phyloP scores from a whole-genome alignment of 2,329 filamentous ascomycete genomes.

The Hypomyces perniciosus region DNA sequence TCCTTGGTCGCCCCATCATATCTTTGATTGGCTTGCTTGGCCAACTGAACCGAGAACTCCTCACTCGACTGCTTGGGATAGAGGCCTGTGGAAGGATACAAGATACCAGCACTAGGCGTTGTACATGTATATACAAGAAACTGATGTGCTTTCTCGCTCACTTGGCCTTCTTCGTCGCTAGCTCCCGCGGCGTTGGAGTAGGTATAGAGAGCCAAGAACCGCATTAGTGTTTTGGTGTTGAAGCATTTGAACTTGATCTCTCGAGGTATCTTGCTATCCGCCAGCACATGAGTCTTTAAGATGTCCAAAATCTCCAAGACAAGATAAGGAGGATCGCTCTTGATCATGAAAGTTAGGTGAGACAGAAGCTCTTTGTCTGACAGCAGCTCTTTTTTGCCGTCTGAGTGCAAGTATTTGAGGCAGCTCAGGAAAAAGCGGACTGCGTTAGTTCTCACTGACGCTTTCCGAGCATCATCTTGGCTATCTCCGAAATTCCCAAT shows the following conservation, averaged over 20 bases:
- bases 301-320: conserved; percentile 68
- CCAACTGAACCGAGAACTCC: conserved; percentile 21
- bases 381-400: conserved; percentile 76
- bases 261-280: conserved; percentile 67
- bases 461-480: conserved; percentile 60
- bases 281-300: conserved; percentile 64
- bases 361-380: conserved; percentile 74
- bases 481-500: conserved; percentile 53
- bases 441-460: conserved; percentile 77
- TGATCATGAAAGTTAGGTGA: conserved; percentile 72
- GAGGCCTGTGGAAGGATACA: conserved; percentile 73
- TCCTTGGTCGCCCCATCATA: conserved; percentile 62
- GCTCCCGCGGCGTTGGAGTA: conserved; percentile 44
- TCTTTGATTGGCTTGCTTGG: conserved; percentile 26
- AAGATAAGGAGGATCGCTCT: conserved; percentile 69
- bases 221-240: conserved; percentile 65
- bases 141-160: conserved; percentile 65
- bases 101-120: conserved; percentile 62
- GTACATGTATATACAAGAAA: conserved; percentile 75
- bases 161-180: conserved; percentile 38
- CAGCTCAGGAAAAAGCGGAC: conserved; percentile 74
- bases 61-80: conserved; percentile 69
- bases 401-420: conserved; percentile 69
- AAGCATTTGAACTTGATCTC: conserved; percentile 70
- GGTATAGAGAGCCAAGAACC: conserved; percentile 66